Conservation (phyloP, 768 basidiomycete species). For the Mycena amicta region DNA sequence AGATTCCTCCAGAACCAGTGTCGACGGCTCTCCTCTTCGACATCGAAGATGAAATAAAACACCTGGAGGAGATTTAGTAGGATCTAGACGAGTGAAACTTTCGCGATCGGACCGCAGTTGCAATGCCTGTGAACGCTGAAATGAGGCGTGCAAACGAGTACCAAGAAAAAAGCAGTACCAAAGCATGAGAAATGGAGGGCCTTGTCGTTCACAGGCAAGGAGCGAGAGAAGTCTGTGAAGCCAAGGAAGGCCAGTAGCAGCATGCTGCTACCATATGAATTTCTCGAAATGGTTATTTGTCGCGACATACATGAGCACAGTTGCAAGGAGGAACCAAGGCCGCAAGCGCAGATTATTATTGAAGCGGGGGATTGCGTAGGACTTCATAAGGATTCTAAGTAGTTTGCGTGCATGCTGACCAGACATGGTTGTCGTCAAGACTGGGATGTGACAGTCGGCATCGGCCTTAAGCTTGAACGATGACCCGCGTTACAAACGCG, state of each 20-base stretch:
- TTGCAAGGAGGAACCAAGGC: conserved; percentile 83
- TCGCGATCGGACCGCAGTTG: conserved; percentile 56
- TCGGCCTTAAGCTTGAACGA: conserved; percentile 26
- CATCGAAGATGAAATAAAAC: conserved; percentile 87
- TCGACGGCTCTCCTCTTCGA: conserved; percentile 83
- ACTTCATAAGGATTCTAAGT: conserved; percentile 71
- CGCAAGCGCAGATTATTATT: conserved; percentile 71
- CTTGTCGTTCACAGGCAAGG: conserved; percentile 78
- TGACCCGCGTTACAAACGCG: conserved; percentile 79
- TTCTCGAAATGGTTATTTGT: background rate
- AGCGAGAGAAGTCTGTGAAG: conserved; percentile 68
- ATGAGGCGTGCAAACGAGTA: background rate
- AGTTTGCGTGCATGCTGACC: conserved; percentile 45
- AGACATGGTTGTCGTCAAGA: conserved; percentile 10
- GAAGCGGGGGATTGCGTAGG: conserved; percentile 67
- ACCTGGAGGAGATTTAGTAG: conserved; percentile 36
- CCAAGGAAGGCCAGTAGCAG: conserved; percentile 72
- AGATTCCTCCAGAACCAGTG: conserved; percentile 88
- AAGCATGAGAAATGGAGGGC: conserved; percentile 81
- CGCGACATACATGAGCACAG: conserved; percentile 45
- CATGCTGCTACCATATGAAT: conserved; percentile 39
- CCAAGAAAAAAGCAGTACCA: conserved; percentile 63
- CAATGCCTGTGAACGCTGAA: conserved; percentile 55
- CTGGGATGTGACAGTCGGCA: background rate
- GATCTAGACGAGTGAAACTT: no score